Evolutionary conservation across 495 filamentous ascomycete genomes (phyloP).

Genomic region (Aspergillus affinis): DNA sequence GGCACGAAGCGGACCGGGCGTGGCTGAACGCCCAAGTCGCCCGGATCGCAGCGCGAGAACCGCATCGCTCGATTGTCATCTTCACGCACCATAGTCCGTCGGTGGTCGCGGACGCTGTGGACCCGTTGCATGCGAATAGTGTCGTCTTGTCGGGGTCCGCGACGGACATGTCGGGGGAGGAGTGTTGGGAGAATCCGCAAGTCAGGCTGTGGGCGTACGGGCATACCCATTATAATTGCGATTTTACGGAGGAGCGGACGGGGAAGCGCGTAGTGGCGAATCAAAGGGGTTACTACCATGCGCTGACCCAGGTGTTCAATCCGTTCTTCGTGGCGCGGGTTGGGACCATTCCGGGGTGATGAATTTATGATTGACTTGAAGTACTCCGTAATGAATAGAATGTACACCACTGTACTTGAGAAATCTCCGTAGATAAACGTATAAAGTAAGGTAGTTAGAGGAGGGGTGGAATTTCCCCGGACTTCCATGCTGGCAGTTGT

Average conservation of each 20-base stretch:
- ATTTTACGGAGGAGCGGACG: constrained; percentile 32
- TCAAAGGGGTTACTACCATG: constrained; percentile 40
- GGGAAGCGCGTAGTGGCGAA: constrained; percentile 37
- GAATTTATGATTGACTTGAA: too few relatives aligned
- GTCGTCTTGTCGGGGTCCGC: constrained; percentile 41
- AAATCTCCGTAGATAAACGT: too few relatives aligned
- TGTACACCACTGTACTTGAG: too few relatives aligned
- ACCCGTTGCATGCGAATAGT: constrained; percentile 44
- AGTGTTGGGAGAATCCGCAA: constrained; percentile 42
- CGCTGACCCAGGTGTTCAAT: constrained; percentile 32
- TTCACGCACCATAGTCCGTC: constrained; percentile 56
- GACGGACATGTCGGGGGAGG: constrained; percentile 45
- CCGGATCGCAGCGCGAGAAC: constrained; percentile 31
- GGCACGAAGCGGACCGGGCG: constrained; percentile 40
- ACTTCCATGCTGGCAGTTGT: too few relatives aligned
- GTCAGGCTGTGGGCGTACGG: constrained; percentile 58
- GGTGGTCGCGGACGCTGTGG: constrained; percentile 28
- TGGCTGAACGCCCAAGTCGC: constrained; percentile 53
- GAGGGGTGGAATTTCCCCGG: too few relatives aligned
- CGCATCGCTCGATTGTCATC: constrained; percentile 42
- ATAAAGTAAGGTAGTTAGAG: too few relatives aligned
- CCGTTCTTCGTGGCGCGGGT: constrained; percentile 21
- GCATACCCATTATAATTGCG: constrained; percentile 56
- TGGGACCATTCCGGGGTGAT: too few relatives aligned
- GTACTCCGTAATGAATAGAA: too few relatives aligned